Conservation (phyloP, 345 rosid genomes). For the Psidium friedrichsthalianum region DNA sequence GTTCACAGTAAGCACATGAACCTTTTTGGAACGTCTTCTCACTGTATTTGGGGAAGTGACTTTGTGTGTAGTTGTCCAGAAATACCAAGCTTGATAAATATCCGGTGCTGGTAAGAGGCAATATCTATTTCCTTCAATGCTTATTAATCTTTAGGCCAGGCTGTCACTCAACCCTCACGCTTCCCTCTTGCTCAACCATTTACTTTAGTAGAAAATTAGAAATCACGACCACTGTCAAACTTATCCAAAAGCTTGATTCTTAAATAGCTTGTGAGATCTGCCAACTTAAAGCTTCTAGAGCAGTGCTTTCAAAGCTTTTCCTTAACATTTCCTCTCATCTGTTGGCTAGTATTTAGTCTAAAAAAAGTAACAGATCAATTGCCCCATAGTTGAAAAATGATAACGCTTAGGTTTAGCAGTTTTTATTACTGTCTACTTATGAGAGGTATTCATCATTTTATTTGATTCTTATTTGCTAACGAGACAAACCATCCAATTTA, state of each 20-base stretch:
- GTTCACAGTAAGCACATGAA: not conserved
- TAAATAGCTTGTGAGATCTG: not conserved
- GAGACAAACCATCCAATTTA: not conserved
- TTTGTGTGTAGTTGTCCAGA: not conserved
- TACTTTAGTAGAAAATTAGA: not conserved
- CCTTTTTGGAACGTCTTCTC: not conserved
- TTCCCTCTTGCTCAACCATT: not conserved
- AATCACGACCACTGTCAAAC: not conserved
- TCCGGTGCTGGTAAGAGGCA: not conserved
- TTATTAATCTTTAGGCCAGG: not conserved
- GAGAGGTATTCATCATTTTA: not conserved
- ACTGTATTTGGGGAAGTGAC: not conserved
- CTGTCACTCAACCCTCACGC: not conserved
- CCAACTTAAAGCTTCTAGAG: not conserved
- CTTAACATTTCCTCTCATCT: not conserved
- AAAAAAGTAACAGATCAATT: not conserved
- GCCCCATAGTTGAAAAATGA: not conserved
- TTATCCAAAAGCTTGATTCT: not conserved
- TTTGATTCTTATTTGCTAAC: not conserved
- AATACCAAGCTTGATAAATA: not conserved
- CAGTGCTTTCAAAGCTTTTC: not conserved
- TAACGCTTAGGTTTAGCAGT: not conserved
- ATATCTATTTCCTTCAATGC: not conserved
- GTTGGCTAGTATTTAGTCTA: not conserved
- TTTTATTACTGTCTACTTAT: not conserved